Percentiles rank a stretch among this genome's conserved stretches.
Conservation (phyloP, 2,329 filamentous ascomycete species). For the Blumeria hordei region DNA sequence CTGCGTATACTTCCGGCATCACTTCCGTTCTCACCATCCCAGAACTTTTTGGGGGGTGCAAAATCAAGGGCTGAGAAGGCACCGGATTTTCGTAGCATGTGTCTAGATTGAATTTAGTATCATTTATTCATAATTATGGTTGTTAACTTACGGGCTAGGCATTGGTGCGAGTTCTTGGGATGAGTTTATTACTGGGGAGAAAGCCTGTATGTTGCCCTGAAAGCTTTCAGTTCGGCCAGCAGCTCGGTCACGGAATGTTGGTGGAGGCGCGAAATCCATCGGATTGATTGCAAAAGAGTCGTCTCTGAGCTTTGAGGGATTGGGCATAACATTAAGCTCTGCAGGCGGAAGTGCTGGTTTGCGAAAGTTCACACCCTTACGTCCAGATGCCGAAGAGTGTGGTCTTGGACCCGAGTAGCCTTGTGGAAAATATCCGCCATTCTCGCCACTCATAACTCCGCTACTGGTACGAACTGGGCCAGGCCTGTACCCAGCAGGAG, state of each 20-base stretch:
- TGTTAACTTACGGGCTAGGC: conserved; percentile 62
- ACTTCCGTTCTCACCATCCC: conserved; percentile 32
- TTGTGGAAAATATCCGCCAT: conserved; percentile 7
- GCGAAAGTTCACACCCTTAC: conserved; percentile 17
- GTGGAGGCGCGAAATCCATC: conserved; percentile 70
- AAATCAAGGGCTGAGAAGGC: conserved; percentile 66
- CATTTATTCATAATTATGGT: conserved; percentile 60
- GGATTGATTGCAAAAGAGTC: conserved; percentile 49
- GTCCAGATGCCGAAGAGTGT: conserved; percentile 32
- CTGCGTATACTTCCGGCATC: conserved; percentile 43
- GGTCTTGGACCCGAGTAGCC: conserved; percentile 26
- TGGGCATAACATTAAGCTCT: conserved; percentile 53
- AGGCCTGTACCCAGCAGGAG: conserved; percentile 35
- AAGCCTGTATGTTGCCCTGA: conserved; percentile 22
- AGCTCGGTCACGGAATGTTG: conserved; percentile 37
- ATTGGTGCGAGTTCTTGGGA: conserved; percentile 72
- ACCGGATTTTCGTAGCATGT: conserved; percentile 49
- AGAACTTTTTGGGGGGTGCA: conserved; percentile 52
- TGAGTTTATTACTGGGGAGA: conserved; percentile 56
- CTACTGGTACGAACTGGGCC: conserved; percentile 23
- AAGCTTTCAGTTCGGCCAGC: conserved; percentile 44
- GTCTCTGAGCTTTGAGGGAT: conserved; percentile 62
- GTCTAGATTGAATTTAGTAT: conserved; percentile 21
- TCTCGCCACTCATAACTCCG: conserved; percentile 17
- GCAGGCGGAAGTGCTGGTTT: conserved; percentile 46